These are phyloP conservation scores for Eucalyptus sideroxylon DNA, from an alignment of 345 rosid genomes.

Conservation along the genomic window DNA sequence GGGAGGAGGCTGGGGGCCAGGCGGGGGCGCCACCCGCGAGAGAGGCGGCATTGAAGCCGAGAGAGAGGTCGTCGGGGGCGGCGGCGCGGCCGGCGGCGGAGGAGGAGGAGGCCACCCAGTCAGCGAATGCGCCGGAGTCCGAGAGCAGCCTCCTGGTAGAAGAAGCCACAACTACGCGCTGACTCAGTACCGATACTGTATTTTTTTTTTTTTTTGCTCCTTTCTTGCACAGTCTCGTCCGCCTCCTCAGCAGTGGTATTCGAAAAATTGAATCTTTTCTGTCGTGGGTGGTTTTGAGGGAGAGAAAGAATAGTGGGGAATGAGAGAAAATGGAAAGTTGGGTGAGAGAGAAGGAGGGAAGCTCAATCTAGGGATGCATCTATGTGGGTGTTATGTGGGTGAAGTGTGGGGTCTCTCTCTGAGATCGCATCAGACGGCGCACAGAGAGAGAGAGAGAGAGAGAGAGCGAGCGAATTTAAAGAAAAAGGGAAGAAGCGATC, in stretches of 20 bases:
- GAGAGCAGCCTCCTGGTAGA: conserved; percentile 81
- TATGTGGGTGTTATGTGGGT: conserved; percentile 18
- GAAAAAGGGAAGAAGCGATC: background rate
- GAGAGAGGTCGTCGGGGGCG: conserved; percentile 81
- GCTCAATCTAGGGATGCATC: conserved; percentile 8
- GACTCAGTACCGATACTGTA: background rate
- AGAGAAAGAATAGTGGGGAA: background rate
- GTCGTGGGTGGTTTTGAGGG: background rate
- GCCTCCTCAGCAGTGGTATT: background rate
- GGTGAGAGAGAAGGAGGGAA: background rate
- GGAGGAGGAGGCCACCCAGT: conserved; percentile 62
- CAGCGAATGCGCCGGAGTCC: conserved; percentile 91
- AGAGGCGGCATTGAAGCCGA: conserved; percentile 93
- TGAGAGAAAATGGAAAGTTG: background rate
- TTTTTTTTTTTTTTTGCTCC: no score
- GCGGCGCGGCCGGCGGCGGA: conserved; percentile 47
- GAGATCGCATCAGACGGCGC: conserved; percentile 13
- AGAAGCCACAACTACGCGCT: conserved; percentile 77
- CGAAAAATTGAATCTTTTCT: background rate
- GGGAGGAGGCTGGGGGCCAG: conserved; percentile 18
- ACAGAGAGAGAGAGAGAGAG: conserved; percentile 2
- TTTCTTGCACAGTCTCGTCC: background rate
- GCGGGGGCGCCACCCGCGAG: conserved; percentile 27
- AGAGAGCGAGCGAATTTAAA: background rate
- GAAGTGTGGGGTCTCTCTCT: background rate